phyloP scores from a whole-genome alignment of 2,329 filamentous ascomycete species.

The Byssochlamys sp. region DNA sequence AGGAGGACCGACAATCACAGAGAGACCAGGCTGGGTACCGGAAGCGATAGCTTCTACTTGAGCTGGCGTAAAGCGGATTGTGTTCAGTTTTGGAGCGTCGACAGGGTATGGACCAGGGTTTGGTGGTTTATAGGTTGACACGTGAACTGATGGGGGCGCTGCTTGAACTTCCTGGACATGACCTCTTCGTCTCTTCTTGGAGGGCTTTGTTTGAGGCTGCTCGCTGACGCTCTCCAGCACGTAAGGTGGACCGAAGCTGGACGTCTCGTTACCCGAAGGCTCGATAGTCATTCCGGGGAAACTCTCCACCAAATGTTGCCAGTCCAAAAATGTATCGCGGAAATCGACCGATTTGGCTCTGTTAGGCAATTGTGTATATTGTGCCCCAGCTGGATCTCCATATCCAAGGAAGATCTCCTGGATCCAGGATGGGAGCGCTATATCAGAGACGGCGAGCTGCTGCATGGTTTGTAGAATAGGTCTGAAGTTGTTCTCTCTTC shows the following conservation, averaged over 20 bases:
- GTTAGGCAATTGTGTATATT: constrained; percentile 72
- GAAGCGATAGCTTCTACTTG: constrained; percentile 90
- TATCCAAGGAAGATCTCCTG: constrained; percentile 97
- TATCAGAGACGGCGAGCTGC: constrained; percentile 71
- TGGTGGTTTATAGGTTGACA: constrained; percentile 79
- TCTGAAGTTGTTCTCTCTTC: constrained; percentile 94
- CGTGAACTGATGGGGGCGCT: constrained; percentile 59
- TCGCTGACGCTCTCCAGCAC: constrained; percentile 61
- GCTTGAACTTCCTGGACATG: constrained; percentile 53
- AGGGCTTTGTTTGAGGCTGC: constrained; percentile 47
- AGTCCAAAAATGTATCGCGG: constrained; percentile 87
- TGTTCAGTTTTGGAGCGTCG: constrained; percentile 72
- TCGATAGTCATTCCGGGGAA: constrained; percentile 81
- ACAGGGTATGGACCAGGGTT: constrained; percentile 84
- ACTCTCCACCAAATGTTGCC: constrained; percentile 85
- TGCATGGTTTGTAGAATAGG: constrained; percentile 85
- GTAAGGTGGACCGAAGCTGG: constrained; percentile 78
- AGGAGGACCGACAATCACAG: constrained; percentile 85
- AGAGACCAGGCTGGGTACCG: constrained; percentile 86
- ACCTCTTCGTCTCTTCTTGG: constrained; percentile 81
- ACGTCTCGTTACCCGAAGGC: constrained; percentile 59
- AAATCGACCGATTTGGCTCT: constrained; percentile 73
- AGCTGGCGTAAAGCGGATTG: constrained; percentile 76
- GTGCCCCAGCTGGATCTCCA: constrained; percentile 79
- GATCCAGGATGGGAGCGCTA: constrained; percentile 80